Conservation (phyloP, 2,329 filamentous ascomycete species). For the Aurifilum marmelostoma region DNA sequence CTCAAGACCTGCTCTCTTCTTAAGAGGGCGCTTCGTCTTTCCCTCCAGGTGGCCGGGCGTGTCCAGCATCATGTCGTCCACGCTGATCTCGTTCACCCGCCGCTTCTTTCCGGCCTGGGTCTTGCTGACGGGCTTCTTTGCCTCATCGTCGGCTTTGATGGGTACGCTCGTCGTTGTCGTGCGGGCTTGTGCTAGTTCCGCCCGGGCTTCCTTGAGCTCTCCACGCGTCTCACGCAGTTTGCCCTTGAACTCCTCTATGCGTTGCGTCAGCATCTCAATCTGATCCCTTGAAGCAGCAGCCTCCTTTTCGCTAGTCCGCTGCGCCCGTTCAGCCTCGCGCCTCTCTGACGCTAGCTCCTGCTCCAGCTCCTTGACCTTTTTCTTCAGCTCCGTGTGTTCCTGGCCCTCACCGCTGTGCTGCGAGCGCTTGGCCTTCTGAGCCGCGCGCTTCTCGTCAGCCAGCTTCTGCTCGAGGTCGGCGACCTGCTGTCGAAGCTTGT, state of each 20-base stretch:
- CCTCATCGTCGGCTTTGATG: constrained; percentile 30
- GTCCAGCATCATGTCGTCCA: constrained; percentile 53
- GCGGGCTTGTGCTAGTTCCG: constrained; percentile 45
- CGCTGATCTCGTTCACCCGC: constrained; percentile 48
- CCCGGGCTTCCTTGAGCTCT: constrained; percentile 68
- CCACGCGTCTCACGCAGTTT: constrained; percentile 73
- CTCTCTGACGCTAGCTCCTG: constrained; percentile 46
- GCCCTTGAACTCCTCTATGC: constrained; percentile 68
- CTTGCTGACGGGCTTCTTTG: constrained; percentile 39
- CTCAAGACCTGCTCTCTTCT: constrained; percentile 61
- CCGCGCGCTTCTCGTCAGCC: constrained; percentile 26
- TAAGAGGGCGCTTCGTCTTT: constrained; percentile 44
- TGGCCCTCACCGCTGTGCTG: constrained; percentile 40
- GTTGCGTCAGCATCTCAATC: constrained; percentile 69
- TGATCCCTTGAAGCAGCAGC: constrained; percentile 64
- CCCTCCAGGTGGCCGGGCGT: constrained; percentile 44
- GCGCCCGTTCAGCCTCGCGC: constrained; percentile 34
- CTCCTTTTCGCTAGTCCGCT: constrained; percentile 55
- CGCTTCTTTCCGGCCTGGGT: constrained; percentile 49
- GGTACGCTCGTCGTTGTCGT: constrained; percentile 36
- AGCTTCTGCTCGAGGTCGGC: constrained; percentile 40
- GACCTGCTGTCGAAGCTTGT: constrained; percentile 45
- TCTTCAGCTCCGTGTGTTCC: constrained; percentile 36
- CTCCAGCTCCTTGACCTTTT: constrained; percentile 39
- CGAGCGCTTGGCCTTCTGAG: constrained; percentile 40